Base-by-base conservation (phyloP, 176 grass and related monocot genomes). In the Cenchrus fungigraminus region DNA sequence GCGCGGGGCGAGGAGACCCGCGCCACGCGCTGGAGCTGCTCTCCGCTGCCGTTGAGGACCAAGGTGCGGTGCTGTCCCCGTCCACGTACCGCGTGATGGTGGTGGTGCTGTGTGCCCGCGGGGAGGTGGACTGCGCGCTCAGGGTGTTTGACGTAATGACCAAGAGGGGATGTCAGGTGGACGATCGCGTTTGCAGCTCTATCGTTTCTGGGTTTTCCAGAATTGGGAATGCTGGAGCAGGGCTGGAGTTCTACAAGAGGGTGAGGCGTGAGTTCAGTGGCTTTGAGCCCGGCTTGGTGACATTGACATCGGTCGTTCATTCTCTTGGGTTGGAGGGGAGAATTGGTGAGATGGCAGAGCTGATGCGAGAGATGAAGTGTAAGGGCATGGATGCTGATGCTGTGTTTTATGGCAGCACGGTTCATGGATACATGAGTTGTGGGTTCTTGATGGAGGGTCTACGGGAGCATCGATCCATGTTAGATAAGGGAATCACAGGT, bases 121-220 rank as follows among this genome's bases (percentile, higher is more conserved):
- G 92, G 57, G 60, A 89, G 45, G 81, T 97, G 65, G 95, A 79
- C 3, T 63, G 69, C 22, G 90, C 90, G 49, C 53, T 97, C 6
- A 88, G 83, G 82, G 86, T 90, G 84, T 89, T 97, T 37, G 95
- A 95, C 14, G 29, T 86, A 89, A 89, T 91, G 84, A 77, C 77
- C 34, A 56, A 11, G 9, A 76, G 68, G 57, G 91, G 76, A 11
- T 86, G 77, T 45, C 60, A 73, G 76, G 64, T 87, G 46, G 91
- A 85, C 9, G 91, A 97, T 81, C 84, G 80, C 57, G 67, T 91
- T 65, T 97, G 90, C 65, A 95, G 95, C 75, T 66, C 84, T 75
- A 88, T 97, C 9, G 32, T 97, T 73, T 87, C 90, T 19, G 75
- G 92, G 8, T 95, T 92, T 63, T 88, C 79, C 45, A 92, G 89